Percentiles rank a stretch among this genome's conserved stretches.
Conservation (phyloP, 78 protist species). For the Isochrysis galbana region DNA sequence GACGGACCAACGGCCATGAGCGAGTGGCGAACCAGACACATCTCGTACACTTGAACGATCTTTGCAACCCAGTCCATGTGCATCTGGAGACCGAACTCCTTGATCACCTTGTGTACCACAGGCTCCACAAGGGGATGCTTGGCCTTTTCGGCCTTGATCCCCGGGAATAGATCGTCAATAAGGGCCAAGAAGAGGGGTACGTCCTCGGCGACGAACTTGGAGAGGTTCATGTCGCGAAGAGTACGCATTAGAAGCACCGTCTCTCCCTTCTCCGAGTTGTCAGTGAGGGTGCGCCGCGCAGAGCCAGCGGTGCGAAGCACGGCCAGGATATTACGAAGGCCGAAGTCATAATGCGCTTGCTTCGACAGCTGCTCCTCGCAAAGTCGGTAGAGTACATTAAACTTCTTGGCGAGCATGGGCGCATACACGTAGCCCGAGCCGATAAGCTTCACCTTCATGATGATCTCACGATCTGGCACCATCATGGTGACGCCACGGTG, state of each 20-base stretch:
- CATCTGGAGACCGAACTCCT: constrained; percentile 3
- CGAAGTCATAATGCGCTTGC: constrained; percentile 91
- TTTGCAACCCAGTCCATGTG: constrained; percentile 65
- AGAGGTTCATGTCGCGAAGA: constrained; percentile 86
- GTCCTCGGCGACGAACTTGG: constrained; percentile 81
- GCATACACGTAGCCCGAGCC: constrained; percentile 55
- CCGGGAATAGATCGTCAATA: constrained; percentile 70
- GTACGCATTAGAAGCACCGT: constrained; percentile 83
- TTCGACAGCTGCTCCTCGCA: constrained; percentile 77
- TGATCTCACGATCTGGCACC: constrained; percentile 83
- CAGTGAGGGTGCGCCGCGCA: constrained; percentile 75
- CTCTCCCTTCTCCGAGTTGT: constrained; percentile 57
- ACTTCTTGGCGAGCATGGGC: constrained; percentile 73
- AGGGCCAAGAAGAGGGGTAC: constrained; percentile 71
- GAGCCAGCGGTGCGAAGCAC: constrained; percentile 87
- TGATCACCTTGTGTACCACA: constrained; percentile 5
- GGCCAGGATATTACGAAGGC: constrained; percentile 87
- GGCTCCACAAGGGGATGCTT: neutral
- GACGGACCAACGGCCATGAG: constrained; percentile 81
- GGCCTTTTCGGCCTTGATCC: neutral
- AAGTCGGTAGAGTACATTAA: constrained; percentile 70
- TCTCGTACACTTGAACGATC: constrained; percentile 54
- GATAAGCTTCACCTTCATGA: constrained; percentile 55
- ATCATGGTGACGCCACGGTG: constrained; percentile 86
- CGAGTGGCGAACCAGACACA: constrained; percentile 55